phyloP scores from a whole-genome alignment of 441 rosid species.

The Erodium texanum region DNA sequence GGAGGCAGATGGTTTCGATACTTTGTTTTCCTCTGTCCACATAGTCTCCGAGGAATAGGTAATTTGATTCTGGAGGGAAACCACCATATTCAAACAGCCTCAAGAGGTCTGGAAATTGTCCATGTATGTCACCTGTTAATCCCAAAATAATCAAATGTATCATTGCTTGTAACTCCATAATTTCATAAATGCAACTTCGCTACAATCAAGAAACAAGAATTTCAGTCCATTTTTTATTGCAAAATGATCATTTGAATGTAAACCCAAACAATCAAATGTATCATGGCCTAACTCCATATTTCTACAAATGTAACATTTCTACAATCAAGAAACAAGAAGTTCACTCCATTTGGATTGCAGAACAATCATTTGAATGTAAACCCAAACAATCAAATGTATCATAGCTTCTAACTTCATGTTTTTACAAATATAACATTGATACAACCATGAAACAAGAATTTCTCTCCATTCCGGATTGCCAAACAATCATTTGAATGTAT shows the following conservation, averaged over 20 bases:
- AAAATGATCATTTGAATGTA: neutral
- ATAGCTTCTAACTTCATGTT: no score
- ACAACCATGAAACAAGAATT: no score
- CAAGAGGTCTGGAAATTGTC: constrained; percentile 34
- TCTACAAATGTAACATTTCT: no score
- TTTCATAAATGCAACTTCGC: no score
- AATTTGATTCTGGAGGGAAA: constrained; percentile 33
- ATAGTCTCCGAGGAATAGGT: constrained; percentile 40
- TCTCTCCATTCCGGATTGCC: neutral
- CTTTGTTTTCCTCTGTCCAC: constrained; percentile 39
- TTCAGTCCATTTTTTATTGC: neutral
- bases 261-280: no score
- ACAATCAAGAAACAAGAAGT: no score
- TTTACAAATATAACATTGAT: no score
- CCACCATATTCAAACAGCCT: constrained; percentile 31
- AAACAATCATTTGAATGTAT: neutral
- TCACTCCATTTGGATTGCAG: neutral
- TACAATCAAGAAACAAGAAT: no score
- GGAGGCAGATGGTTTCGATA: constrained; percentile 35
- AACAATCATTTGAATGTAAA: neutral
- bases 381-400: no score
- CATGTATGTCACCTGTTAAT: constrained; percentile 33
- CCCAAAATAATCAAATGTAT: no score
- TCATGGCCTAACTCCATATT: no score
- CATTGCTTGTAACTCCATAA: no score